Evolutionary conservation across 768 basidiomycete genomes (phyloP), one percentile per base, ranked within the genome.

Genomic region (Boletus rufocinnamomeus): DNA sequence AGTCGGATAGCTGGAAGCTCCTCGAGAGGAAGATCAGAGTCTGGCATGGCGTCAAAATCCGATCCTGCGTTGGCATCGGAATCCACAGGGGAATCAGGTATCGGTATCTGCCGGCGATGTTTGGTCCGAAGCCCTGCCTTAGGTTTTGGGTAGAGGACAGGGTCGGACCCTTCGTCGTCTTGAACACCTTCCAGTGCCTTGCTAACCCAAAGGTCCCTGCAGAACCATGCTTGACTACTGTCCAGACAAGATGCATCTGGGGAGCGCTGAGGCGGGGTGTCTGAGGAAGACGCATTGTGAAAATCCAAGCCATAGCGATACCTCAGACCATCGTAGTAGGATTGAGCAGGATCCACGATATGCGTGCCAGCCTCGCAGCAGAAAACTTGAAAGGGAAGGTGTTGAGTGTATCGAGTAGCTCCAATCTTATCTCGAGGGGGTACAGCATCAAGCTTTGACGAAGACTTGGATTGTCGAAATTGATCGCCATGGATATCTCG

Each of bases 311-410:
- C 94, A 2, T 92, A 83, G 48, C 95, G 89, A 72, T 99, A 99
- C 0, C 69, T 69, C 63, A 99, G 82, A 44, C 91, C 92, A 43
- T 86, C 86, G 79, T 99, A 99, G 79, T 98, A 99, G 0, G 94
- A 91, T 72, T 98, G 95, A 35, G 82, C 83, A 13, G 97, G 97
- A 70, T 99, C 97, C 62, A 99, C 88, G 69, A 99, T 87, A 71
- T 98, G 97, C 1, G 94, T 95, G 6, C 97, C 97, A 1, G 94
- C 89, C 77, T 99, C 97, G 75, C 97, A 99, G 79, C 97, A 99
- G 77, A 97, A 98, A 10, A 91, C 94, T 72, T 99, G 97, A 80
- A 99, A 98, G 5, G 97, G 97, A 2, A 98, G 84, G 68, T 99
- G 95, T 58, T 89, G 85, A 2, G 85, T 85, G 73, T 96, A 99